Base-by-base conservation (phyloP, 805 yeast genomes). In the Komagataella pastoris region DNA sequence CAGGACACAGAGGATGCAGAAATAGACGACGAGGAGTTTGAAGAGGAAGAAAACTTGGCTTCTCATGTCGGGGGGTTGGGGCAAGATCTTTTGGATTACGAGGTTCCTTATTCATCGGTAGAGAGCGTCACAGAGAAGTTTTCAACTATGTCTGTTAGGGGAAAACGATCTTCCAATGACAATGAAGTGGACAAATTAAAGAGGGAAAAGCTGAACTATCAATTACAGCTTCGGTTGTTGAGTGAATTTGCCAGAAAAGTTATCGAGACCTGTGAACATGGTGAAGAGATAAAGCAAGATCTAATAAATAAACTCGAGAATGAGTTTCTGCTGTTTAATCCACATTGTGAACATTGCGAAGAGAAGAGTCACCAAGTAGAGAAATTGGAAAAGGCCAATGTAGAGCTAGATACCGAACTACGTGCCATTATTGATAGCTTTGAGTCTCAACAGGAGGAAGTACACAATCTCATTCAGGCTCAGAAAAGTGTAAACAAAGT, bases 151-250 rank as follows among this genome's bases (percentile, higher is more conserved):
- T 30, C 40, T 14, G 40, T 30, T 2, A 30, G 40, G 14, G 40
- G 40, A 5, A 30, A 30, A 14, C 12, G 40, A 5, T 30, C 40
- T 30, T 30, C 40, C 14, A 30, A 30, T 8, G 40, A 30, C 12
- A 44, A 54, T 14, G 67, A 65, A 23, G 53, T 64, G 6, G 64
- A 59, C 30, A 54, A 52, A 5, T 50, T 68, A 21, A 61, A 64
- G 43, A 62, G 60, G 50, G 64, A 66, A 44, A 55, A 66, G 17
- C 65, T 64, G 1, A 63, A 67, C 52, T 65, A 65, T 52, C 65
- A 61, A 53, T 59, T 68, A 23, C 70, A 68, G 51, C 49, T 68
- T 23, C 57, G 60, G 47, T 50, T 68, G 44, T 65, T 65, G 44
- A 58, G 59, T 36, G 68, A 65, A 47, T 55, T 67, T 24, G 52